Conservation (phyloP, 116 monocot genomes). For the Cymodocea nodosa region DNA sequence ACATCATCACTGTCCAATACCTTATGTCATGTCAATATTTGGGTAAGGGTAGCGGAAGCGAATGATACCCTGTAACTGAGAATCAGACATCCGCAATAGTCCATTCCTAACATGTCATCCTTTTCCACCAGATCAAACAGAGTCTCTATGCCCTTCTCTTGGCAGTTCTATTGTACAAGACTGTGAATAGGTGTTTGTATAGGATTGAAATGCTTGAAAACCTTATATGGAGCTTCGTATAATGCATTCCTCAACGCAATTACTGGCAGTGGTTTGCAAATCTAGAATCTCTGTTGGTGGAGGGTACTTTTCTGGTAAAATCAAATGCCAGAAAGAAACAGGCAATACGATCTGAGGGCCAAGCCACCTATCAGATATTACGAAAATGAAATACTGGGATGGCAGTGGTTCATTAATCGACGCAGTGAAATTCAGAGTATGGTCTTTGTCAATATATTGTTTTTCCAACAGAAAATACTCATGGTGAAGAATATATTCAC, state of each 20-base stretch:
- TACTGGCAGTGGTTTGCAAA: constrained; percentile 84
- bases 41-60: constrained; percentile 89
- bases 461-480: constrained; percentile 95
- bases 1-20: constrained; percentile 56
- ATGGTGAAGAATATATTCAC: constrained; percentile 86
- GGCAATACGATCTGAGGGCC: constrained; percentile 88
- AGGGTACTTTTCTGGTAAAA: constrained; percentile 89
- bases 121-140: constrained; percentile 85
- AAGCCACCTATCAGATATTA: constrained; percentile 92
- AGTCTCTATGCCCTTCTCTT: constrained; percentile 56
- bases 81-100: constrained; percentile 72
- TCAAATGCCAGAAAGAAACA: constrained; percentile 82
- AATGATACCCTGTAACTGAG: constrained; percentile 71
- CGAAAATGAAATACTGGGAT: constrained; percentile 85
- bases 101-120: constrained; percentile 70
- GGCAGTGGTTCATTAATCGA: constrained; percentile 91
- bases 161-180: constrained; percentile 83
- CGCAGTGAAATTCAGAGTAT: constrained; percentile 83
- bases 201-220: constrained; percentile 96
- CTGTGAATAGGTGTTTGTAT: constrained; percentile 95
- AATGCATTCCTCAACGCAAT: constrained; percentile 70
- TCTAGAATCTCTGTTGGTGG: constrained; percentile 87
- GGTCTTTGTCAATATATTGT: constrained; percentile 91
- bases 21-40: constrained; percentile 80
- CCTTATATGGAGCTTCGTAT: constrained; percentile 72